Evolutionary conservation across 2,329 filamentous ascomycete genomes (phyloP).

Genomic region (Clonostachys rosea): DNA sequence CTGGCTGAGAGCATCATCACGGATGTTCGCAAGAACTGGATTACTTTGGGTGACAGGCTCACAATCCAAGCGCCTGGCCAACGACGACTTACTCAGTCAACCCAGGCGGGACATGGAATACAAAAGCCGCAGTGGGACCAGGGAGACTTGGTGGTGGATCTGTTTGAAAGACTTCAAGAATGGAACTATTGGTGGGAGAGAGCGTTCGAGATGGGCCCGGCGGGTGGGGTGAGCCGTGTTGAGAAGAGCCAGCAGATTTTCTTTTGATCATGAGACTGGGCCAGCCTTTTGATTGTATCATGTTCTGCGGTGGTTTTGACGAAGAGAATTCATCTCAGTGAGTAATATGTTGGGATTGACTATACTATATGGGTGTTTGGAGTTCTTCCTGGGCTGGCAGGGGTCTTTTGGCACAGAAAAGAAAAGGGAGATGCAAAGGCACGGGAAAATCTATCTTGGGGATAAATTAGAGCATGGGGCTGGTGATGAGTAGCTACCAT

Average conservation of each 20-base stretch:
- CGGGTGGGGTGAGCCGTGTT: neutral
- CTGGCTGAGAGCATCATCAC: slow-evolving; percentile 36
- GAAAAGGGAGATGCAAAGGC: too few relatives aligned
- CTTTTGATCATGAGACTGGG: neutral
- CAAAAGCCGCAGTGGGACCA: slow-evolving; percentile 20
- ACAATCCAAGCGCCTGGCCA: slow-evolving; percentile 30
- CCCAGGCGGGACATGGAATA: slow-evolving; percentile 28
- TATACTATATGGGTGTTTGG: too few relatives aligned
- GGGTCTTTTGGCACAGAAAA: too few relatives aligned
- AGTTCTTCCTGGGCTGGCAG: too few relatives aligned
- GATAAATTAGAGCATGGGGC: too few relatives aligned
- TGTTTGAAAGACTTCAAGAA: slow-evolving; percentile 19
- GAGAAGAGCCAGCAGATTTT: neutral
- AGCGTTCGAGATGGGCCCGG: slow-evolving; percentile 1
- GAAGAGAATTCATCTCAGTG: too few relatives aligned
- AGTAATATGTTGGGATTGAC: too few relatives aligned
- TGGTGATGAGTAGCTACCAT: too few relatives aligned
- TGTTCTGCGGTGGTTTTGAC: too few relatives aligned
- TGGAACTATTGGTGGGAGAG: slow-evolving; percentile 27
- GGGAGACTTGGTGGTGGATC: slow-evolving; percentile 17
- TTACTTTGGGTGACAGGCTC: slow-evolving; percentile 20
- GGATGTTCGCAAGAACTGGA: slow-evolving; percentile 42
- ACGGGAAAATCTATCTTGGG: too few relatives aligned
- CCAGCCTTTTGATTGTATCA: neutral
- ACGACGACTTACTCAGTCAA: slow-evolving; percentile 16